These are phyloP conservation scores for Uronychia binucleata DNA, from an alignment of 73 alveolate genomes.

Conservation along the genomic window DNA sequence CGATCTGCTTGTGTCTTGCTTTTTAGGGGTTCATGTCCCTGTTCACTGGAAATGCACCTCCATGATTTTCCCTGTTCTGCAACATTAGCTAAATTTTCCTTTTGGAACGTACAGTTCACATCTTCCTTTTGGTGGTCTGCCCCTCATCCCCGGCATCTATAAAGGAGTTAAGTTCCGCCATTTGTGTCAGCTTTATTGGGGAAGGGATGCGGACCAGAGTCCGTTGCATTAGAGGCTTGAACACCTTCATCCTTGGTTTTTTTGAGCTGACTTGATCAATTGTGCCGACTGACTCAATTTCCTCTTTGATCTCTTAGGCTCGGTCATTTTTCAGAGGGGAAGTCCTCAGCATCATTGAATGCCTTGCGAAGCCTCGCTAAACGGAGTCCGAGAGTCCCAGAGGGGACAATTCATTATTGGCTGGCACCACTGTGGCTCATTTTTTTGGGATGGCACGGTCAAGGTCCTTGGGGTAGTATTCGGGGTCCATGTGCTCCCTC, in stretches of 20 bases:
- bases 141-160: no score
- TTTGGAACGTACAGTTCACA: neutral
- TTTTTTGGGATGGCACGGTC: no score
- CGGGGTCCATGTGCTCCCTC: neutral
- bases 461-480: no score
- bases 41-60: no score
- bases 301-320: no score
- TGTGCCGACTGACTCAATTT: no score
- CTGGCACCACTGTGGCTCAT: neutral
- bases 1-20: no score
- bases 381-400: neutral
- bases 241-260: neutral
- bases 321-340: no score
- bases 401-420: neutral
- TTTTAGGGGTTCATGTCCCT: no score
- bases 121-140: neutral
- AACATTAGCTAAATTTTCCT: neutral
- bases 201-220: neutral
- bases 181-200: neutral
- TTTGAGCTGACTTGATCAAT: neutral
- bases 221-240: neutral
- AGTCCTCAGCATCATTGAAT: no score
- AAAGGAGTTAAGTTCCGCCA: neutral
- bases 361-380: no score
- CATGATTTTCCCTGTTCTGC: no score